phyloP scores from a whole-genome alignment of 1,284 basidiomycete genomes.

The Xanthoconium separans region DNA sequence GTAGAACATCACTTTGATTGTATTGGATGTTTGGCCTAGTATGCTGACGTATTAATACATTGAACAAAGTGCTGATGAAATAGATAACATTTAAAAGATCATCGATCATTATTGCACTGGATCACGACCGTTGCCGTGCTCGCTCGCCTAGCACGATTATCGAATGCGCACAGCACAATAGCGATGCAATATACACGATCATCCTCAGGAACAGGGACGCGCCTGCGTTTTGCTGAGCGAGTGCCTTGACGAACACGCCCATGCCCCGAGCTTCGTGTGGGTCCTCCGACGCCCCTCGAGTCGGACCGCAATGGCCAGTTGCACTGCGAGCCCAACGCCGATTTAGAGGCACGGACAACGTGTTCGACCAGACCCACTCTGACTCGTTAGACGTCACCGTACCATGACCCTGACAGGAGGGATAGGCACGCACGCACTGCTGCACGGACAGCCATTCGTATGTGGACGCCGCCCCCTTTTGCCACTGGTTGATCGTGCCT shows the following conservation, averaged over 20 bases:
- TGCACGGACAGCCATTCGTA: too few relatives aligned
- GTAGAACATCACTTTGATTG: conserved; percentile 3
- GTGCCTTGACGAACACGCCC: conserved; percentile 18
- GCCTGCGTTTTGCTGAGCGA: conserved; percentile 15
- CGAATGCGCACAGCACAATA: conserved; percentile 10
- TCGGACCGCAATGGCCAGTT: not conserved
- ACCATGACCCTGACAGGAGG: too few relatives aligned
- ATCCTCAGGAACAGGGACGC: conserved; percentile 7
- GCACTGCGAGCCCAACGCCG: not conserved
- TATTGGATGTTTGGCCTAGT: not conserved
- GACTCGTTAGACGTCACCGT: too few relatives aligned
- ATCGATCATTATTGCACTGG: too few relatives aligned
- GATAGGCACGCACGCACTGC: too few relatives aligned
- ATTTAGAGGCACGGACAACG: not conserved
- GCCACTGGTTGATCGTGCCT: too few relatives aligned
- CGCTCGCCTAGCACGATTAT: not conserved
- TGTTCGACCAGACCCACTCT: too few relatives aligned
- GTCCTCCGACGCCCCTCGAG: not conserved
- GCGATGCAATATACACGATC: conserved; percentile 1
- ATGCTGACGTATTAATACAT: not conserved
- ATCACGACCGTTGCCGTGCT: not conserved
- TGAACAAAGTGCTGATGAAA: not conserved
- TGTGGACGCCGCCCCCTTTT: too few relatives aligned
- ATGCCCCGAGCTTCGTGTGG: conserved; percentile 17
- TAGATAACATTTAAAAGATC: too few relatives aligned